Percentiles rank a stretch among this genome's conserved stretches.
Evolutionary conservation across 257 asterid genomes (phyloP).

Genomic region (Nicotiana noctiflora): DNA sequence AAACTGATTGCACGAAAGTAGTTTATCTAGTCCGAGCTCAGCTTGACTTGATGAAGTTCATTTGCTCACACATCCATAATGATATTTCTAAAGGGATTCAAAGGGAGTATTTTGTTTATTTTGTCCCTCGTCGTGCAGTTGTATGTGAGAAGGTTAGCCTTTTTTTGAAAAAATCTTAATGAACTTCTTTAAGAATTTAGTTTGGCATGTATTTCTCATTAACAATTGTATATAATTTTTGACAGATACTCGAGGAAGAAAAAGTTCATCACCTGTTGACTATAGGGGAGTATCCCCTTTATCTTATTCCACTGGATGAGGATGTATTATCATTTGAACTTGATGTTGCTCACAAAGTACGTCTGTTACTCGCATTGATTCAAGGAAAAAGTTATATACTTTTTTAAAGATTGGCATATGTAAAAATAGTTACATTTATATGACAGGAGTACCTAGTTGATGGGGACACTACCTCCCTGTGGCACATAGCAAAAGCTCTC

Average conservation of each 20-base stretch:
- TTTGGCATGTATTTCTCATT: too few species aligned
- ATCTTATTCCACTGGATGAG: constrained; percentile 85
- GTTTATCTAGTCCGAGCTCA: constrained; percentile 83
- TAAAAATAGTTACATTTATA: constrained; percentile 22
- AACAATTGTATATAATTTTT: too few species aligned
- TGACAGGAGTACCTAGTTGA: constrained; percentile 75
- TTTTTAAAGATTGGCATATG: constrained; percentile 15
- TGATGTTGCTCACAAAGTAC: constrained; percentile 78
- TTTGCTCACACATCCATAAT: constrained; percentile 66
- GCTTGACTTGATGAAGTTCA: constrained; percentile 66
- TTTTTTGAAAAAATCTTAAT: not conserved
- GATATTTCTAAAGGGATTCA: constrained; percentile 83
- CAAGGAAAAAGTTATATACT: not conserved
- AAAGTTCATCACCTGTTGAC: constrained; percentile 69
- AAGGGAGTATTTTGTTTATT: constrained; percentile 80
- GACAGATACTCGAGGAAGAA: constrained; percentile 87
- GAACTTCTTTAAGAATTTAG: too few species aligned
- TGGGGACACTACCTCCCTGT: constrained; percentile 80
- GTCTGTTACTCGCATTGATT: constrained; percentile 13
- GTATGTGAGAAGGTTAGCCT: constrained; percentile 80
- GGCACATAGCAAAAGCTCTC: constrained; percentile 94
- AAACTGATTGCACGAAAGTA: constrained; percentile 75
- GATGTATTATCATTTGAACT: constrained; percentile 90
- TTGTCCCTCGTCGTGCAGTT: constrained; percentile 93
- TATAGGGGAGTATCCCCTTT: constrained; percentile 83